A percentile compares a stretch with the other conserved stretches of the same genome.
Evolutionary conservation across 2,329 filamentous ascomycete genomes (phyloP).

Genomic region (Orbilia oligospora): DNA sequence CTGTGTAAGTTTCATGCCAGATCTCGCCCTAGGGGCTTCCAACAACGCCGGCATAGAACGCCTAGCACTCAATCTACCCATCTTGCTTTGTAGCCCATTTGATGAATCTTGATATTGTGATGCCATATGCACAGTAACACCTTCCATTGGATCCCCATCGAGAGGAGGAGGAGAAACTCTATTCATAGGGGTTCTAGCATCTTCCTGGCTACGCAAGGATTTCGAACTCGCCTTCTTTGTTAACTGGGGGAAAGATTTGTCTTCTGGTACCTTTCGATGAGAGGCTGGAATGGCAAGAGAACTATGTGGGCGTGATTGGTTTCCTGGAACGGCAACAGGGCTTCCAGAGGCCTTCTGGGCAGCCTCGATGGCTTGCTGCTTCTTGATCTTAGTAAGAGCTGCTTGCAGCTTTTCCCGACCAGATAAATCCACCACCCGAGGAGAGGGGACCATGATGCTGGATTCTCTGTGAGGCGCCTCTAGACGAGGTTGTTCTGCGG

Average conservation of each 20-base stretch:
- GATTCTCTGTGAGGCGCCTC: not conserved
- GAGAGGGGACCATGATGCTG: not conserved
- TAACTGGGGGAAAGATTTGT: not conserved
- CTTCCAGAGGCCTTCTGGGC: not conserved
- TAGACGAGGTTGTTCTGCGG: not conserved
- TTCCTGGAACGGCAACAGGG: not conserved
- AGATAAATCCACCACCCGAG: not conserved
- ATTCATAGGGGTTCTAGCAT: not conserved
- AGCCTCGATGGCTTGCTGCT: not conserved
- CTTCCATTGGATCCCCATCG: slow-evolving; percentile 11
- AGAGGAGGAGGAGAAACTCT: not conserved
- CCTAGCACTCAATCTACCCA: not conserved
- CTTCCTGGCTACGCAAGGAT: not conserved
- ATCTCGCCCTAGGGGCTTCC: not conserved
- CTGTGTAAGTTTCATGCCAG: not conserved
- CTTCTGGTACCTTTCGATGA: not conserved
- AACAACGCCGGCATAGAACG: not conserved
- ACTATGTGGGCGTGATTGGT: not conserved
- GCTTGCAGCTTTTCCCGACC: not conserved
- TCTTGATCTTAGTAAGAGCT: not conserved
- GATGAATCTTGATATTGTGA: not conserved
- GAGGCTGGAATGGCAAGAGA: not conserved
- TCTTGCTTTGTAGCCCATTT: not conserved
- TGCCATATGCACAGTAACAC: not conserved
- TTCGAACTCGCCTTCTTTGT: not conserved